Evolutionary conservation across 495 filamentous ascomycete genomes (phyloP).

Genomic region (Hypoxylon intermedium): DNA sequence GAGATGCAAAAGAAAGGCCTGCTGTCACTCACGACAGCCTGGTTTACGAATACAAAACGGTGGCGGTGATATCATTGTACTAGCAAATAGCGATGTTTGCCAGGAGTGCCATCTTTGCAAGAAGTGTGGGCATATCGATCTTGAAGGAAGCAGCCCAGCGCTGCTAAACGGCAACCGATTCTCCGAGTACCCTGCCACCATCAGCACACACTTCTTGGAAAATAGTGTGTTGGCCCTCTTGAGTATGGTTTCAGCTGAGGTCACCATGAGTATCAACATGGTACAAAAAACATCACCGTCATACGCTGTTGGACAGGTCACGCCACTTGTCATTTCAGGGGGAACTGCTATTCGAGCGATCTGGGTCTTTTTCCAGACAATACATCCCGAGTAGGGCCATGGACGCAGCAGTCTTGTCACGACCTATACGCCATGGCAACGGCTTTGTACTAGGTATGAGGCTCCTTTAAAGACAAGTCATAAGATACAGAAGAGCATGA

Average conservation of each 20-base stretch:
- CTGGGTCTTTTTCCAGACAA: constrained; percentile 31
- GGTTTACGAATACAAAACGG: constrained; percentile 1
- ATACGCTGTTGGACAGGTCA: constrained; percentile 35
- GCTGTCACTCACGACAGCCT: not conserved
- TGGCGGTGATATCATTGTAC: not conserved
- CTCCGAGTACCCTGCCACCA: constrained; percentile 3
- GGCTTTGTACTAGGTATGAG: no score
- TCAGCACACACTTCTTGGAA: constrained; percentile 23
- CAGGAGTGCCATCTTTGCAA: constrained; percentile 5
- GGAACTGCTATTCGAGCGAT: constrained; percentile 28
- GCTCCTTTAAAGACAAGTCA: no score
- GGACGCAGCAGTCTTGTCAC: no score
- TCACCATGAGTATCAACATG: constrained; percentile 27
- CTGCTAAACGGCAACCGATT: constrained; percentile 14
- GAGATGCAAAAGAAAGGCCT: constrained; percentile 9
- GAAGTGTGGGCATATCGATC: constrained; percentile 8
- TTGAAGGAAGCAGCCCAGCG: not conserved
- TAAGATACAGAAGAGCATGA: no score
- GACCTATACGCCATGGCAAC: no score
- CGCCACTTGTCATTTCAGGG: constrained; percentile 26
- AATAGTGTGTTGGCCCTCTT: constrained; percentile 27
- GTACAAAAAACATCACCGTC: constrained; percentile 12
- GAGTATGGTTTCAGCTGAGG: constrained; percentile 22
- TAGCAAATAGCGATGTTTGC: not conserved
- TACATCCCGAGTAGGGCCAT: constrained; percentile 3